Base-by-base conservation (phyloP, 495 filamentous ascomycete species). In the Aspergillus biplanus region DNA sequence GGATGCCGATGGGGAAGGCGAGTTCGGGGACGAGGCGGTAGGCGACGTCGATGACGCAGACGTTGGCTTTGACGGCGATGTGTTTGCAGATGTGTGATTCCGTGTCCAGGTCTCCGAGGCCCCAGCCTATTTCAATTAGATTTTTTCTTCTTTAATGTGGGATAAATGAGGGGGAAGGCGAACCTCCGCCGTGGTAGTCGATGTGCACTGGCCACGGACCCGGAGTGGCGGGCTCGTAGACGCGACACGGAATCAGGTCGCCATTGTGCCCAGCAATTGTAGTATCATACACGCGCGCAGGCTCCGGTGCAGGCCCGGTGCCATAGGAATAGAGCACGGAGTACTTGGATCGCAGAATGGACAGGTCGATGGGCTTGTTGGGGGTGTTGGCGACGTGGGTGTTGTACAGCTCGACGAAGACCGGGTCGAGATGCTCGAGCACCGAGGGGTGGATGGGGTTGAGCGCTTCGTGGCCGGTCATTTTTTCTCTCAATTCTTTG, bases 21-120 rank as follows among this genome's bases (percentile, higher is more conserved):
- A 69, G 58, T 65, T 84, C 81, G 21, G 82, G 80, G 6, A 78
- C 79, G 5, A 78, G 76, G n/a, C 81, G 78, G 62, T 85, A 85
- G 35, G 76, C 75, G n/a, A 85, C 77, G 55, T 85, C 82, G 31
- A 85, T 80, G 16, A 81, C 69, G 58, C 80, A 82, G 1, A 83
- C 66, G 21, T 74, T 62, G 0, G 75, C 75, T 35, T 83, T 71
- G 42, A 61, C 67, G 50, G 63, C 62, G 35, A 73, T 64, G 58
- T 73, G 71, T 56, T 71, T 71, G 67, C 69, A 73, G 47, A 73
- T 73, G 58, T 73, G 71, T 0, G 71, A 56, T 66, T 73, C 82
- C 0, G 75, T 74, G 15, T 67, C 67, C 39, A 85, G 65, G 58
- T 82, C 79, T 0, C 82, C 82, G 11, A 83, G 61, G 3, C 78